Base-by-base conservation (phyloP, 1,284 basidiomycete genomes). In the Moniliella sp. region DNA sequence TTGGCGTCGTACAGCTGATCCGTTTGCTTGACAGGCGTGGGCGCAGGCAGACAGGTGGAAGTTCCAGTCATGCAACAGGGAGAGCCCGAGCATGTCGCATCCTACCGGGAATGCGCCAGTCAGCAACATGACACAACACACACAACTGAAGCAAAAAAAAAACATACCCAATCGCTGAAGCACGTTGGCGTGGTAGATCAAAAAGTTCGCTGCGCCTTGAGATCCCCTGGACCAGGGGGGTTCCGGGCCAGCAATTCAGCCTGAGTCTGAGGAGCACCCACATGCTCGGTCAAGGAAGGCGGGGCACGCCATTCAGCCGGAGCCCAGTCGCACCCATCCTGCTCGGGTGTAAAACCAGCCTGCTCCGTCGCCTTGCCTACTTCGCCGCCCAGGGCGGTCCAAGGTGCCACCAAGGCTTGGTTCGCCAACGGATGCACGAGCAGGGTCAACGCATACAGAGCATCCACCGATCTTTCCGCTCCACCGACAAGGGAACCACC, bases 371-470 rank as follows among this genome's bases (percentile, higher is more conserved):
- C n/a, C n/a, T 23, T 23, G 8, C 21, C 21, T n/a, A 23, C 21
- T 7, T 23, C 21, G 7, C 8, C 21, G 21, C 7, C 8, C 21
- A 23, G 21, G 8, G 7, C 21, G 21, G 21, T 10, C 5, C 16
- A 32, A 14, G 19, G 31, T 1, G 14, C 80, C 42, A 86, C 62
- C 12, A 88, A 66, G 28, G 82, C 74, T 28, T 76, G 70, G 12
- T 91, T 78, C 1, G 83, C 75, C 9, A 91, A 57, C 18, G 80
- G 67, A 42, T 75, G 73, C 16, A 94, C 65, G 41, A 81, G 66
- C 81, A 84, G 91, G 60, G 93, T 84, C 3, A 79, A 80, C 88
- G 86, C 97, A 40, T 76, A 81, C n/a, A 73, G n/a, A n/a, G 79
- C n/a, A 94, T 65, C 77, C 80, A 94, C 19, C 88, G 69, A 60